phyloP scores from a whole-genome alignment of 73 alveolate species.

The Tetrahymena borealis region DNA sequence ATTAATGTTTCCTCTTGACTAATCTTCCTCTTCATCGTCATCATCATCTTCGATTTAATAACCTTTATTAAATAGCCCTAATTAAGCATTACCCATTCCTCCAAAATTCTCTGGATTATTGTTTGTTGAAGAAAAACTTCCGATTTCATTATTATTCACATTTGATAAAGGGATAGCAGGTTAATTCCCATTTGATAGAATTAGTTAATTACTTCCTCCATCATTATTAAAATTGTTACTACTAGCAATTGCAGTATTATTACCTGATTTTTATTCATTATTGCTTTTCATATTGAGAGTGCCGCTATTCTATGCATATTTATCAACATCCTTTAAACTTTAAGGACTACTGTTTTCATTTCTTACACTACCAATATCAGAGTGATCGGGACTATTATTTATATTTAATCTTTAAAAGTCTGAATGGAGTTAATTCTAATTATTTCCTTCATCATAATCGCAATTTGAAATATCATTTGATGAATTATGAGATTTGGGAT shows the following conservation, averaged over 20 bases:
- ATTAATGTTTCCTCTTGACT: not conserved
- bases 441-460: not conserved
- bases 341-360: not conserved
- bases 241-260: not conserved
- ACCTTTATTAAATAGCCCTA: not conserved
- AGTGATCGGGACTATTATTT: not conserved
- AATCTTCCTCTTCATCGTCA: not conserved
- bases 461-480: not conserved
- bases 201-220: not conserved
- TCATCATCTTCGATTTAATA: conserved; percentile 11
- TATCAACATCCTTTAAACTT: not conserved
- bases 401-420: not conserved
- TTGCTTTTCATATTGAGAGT: not conserved
- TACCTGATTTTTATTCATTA: not conserved
- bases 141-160: not conserved
- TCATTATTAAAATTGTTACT: not conserved
- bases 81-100: not conserved
- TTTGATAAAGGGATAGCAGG: not conserved
- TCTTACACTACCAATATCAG: not conserved
- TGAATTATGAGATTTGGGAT: not conserved
- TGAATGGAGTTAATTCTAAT: not conserved
- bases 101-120: not conserved
- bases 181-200: not conserved
- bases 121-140: not conserved
- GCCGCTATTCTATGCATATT: not conserved